These are phyloP conservation scores for Calocybe cyanea DNA, from an alignment of 768 basidiomycete genomes.

Conservation along the genomic window DNA sequence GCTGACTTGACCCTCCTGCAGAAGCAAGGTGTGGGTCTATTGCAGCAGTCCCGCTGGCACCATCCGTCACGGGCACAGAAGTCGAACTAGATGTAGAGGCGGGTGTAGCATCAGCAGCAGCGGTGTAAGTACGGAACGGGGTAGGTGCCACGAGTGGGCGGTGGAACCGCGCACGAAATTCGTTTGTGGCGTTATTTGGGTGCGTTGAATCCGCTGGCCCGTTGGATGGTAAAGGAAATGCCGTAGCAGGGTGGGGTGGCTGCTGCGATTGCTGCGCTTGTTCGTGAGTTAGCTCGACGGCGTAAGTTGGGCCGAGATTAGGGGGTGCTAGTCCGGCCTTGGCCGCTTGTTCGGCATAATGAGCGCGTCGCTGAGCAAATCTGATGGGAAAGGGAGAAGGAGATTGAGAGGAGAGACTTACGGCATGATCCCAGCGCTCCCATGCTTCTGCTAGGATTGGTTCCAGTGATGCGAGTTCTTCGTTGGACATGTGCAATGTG, in stretches of 20 bases:
- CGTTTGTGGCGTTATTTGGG: conserved; percentile 30
- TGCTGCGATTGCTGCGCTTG: conserved; percentile 12
- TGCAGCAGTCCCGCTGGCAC: conserved; percentile 15
- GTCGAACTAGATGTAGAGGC: not conserved
- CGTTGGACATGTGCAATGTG: conserved; percentile 69
- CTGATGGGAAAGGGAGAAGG: conserved; percentile 2
- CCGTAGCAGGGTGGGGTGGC: conserved; percentile 8
- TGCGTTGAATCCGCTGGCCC: conserved; percentile 21
- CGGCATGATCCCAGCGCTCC: conserved; percentile 84
- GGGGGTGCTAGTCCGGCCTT: conserved; percentile 28
- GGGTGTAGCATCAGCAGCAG: conserved; percentile 5
- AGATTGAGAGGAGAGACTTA: conserved; percentile 28
- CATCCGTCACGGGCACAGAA: conserved; percentile 11
- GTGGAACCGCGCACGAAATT: conserved; percentile 67
- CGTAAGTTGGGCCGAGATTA: conserved; percentile 21
- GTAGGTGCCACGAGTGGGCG: conserved; percentile 55
- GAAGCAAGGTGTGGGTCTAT: conserved; percentile 33
- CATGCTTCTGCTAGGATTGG: conserved; percentile 81
- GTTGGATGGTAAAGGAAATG: conserved; percentile 18
- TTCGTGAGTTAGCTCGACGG: conserved; percentile 21
- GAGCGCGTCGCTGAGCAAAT: conserved; percentile 32
- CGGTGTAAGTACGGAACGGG: conserved; percentile 42
- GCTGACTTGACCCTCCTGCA: not conserved
- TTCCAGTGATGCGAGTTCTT: conserved; percentile 75
- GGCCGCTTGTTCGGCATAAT: conserved; percentile 38